Evolutionary conservation across 2,329 filamentous ascomycete genomes (phyloP).

Genomic region (Paraphoma sp.): DNA sequence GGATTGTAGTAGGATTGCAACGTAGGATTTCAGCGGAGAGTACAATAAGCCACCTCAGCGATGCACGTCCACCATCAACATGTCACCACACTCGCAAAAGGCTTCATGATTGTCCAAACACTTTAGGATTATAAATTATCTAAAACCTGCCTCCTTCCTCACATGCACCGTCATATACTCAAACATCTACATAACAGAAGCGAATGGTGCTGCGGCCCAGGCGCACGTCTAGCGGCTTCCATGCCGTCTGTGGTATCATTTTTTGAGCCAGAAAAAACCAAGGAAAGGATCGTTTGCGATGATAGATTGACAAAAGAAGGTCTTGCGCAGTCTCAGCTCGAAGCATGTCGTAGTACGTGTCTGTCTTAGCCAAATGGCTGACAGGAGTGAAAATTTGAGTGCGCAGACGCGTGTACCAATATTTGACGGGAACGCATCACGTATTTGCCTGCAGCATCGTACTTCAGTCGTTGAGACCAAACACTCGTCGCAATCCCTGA

Average conservation of each 20-base stretch:
- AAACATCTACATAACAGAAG: neutral
- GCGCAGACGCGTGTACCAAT: neutral
- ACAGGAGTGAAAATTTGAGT: neutral
- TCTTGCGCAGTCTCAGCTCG: neutral
- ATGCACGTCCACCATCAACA: no score
- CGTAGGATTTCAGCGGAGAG: no score
- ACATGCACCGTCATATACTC: neutral
- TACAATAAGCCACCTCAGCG: no score
- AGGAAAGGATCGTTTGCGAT: neutral
- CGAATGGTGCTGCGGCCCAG: neutral
- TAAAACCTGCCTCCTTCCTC: neutral
- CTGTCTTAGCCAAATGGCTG: neutral
- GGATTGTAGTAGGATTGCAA: no score
- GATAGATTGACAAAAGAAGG: neutral
- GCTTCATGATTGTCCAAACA: neutral
- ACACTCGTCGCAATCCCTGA: constrained; percentile 68
- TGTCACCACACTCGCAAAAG: no score
- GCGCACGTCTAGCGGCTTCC: neutral
- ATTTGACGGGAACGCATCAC: neutral
- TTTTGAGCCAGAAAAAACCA: neutral
- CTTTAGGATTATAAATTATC: neutral
- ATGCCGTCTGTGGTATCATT: neutral
- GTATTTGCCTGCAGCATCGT: neutral
- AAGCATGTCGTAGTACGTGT: neutral
- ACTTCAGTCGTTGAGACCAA: constrained; percentile 62